Evolutionary conservation across 192 early-diverging fungal species (phyloP).

Genomic region (Dissophora globulifera): DNA sequence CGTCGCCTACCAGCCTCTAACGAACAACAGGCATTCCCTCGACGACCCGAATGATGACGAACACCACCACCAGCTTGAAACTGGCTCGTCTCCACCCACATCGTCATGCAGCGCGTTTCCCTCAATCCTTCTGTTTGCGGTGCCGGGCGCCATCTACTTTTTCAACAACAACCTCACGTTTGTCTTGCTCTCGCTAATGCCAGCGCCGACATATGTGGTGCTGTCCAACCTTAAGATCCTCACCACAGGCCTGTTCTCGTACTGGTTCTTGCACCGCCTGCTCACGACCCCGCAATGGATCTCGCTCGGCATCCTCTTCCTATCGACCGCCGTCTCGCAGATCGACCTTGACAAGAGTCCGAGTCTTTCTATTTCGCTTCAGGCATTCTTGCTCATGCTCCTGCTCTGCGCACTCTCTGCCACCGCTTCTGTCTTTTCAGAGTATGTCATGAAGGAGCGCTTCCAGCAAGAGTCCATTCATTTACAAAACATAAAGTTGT

Average conservation of each 20-base stretch:
- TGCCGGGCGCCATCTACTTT: slow-evolving; percentile 53
- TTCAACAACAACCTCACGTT: slow-evolving; percentile 57
- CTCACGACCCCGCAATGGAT: slow-evolving; percentile 42
- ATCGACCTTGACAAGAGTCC: slow-evolving; percentile 43
- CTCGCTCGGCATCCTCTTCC: slow-evolving; percentile 41
- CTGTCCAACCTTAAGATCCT: slow-evolving; percentile 55
- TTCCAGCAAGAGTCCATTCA: slow-evolving; percentile 52
- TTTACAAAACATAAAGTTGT: slow-evolving; percentile 54
- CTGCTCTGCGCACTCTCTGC: slow-evolving; percentile 50
- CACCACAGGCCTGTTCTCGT: slow-evolving; percentile 53
- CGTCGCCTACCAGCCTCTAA: no score
- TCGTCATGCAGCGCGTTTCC: slow-evolving; percentile 21
- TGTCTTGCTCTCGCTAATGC: slow-evolving; percentile 42
- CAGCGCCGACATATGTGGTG: slow-evolving; percentile 53
- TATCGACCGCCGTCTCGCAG: slow-evolving; percentile 47
- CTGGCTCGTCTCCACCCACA: not conserved
- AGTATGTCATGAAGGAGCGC: slow-evolving; percentile 56
- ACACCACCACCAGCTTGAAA: slow-evolving; percentile 12
- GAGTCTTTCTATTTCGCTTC: slow-evolving; percentile 17
- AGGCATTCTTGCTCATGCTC: slow-evolving; percentile 51
- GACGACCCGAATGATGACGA: not conserved
- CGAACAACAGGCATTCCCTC: no score
- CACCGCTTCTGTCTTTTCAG: slow-evolving; percentile 49
- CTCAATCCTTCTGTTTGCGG: slow-evolving; percentile 41
- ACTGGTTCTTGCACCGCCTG: slow-evolving; percentile 39